Conservation (phyloP, 148 eudicot genomes). For the Chenopodium berlandieri region DNA sequence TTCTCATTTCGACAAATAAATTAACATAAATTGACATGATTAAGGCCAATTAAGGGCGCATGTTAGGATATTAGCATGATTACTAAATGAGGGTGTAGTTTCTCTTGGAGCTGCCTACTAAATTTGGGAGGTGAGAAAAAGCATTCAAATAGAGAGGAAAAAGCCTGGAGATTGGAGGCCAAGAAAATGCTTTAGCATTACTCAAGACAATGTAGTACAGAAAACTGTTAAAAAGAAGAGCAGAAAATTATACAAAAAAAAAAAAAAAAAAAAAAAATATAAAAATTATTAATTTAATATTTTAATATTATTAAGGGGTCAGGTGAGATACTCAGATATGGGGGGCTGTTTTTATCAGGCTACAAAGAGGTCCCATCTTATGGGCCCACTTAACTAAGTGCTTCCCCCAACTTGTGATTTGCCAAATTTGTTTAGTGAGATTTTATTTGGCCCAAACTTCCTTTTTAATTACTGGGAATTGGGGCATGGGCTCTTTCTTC, state of each 20-base stretch:
- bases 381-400: conserved; percentile 9
- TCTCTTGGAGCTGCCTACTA: not conserved
- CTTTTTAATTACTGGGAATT: not conserved
- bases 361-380: conserved; percentile 1
- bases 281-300: too few species aligned
- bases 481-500: not conserved
- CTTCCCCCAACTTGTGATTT: conserved; percentile 7
- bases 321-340: not conserved
- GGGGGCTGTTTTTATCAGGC: conserved; percentile 5
- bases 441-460: not conserved
- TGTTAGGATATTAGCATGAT: not conserved
- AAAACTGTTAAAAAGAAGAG: not conserved
- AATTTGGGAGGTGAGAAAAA: not conserved
- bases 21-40: not conserved
- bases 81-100: conserved; percentile 8
- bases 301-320: not conserved
- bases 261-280: too few species aligned
- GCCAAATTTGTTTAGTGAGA: not conserved
- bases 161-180: not conserved
- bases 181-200: not conserved
- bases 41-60: not conserved
- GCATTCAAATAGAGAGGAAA: not conserved
- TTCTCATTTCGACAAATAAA: too few species aligned
- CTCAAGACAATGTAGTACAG: not conserved
- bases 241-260: not conserved